Evolutionary conservation across 2,329 filamentous ascomycete species (phyloP).

Genomic region (Aureobasidium sp.): DNA sequence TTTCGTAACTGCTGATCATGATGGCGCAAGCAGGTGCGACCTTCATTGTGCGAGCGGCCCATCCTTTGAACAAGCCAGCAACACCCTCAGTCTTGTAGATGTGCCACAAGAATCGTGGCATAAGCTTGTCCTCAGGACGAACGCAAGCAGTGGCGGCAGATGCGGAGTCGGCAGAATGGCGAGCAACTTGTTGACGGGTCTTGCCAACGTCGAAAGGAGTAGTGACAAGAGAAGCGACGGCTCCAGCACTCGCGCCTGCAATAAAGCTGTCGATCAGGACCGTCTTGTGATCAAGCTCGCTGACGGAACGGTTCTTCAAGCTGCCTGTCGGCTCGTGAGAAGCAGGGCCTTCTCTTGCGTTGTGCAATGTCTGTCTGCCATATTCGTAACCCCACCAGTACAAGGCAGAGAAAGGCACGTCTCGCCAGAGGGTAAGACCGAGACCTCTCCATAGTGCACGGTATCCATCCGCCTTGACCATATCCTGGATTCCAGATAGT

Average conservation of each 20-base stretch:
- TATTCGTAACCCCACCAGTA: conserved; percentile 99
- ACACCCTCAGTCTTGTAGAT: conserved; percentile 83
- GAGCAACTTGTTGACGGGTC: conserved; percentile 81
- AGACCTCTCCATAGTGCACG: conserved; percentile 83
- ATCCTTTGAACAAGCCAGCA: conserved; percentile 78
- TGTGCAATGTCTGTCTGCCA: conserved; percentile 63
- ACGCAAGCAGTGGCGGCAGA: conserved; percentile 35
- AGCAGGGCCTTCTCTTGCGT: conserved; percentile 47
- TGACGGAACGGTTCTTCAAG: conserved; percentile 45
- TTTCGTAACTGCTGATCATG: conserved; percentile 97
- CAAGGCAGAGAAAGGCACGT: conserved; percentile 92
- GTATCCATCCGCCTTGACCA: conserved; percentile 73
- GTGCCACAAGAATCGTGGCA: conserved; percentile 79
- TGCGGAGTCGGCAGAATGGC: conserved; percentile 44
- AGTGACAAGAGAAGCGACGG: conserved; percentile 78
- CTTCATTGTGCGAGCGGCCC: conserved; percentile 85
- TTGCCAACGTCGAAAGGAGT: conserved; percentile 98
- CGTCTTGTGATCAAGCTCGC: conserved; percentile 61
- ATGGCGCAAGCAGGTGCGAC: conserved; percentile 95
- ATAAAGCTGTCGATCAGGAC: conserved; percentile 87
- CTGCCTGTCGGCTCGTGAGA: conserved; percentile 22
- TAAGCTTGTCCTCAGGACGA: conserved; percentile 65
- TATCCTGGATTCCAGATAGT: conserved; percentile 64
- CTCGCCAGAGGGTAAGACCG: conserved; percentile 86
- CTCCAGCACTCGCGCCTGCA: conserved; percentile 75